Conservation (phyloP, 169 alveolate genomes). For the Sarcocystis neurona region DNA sequence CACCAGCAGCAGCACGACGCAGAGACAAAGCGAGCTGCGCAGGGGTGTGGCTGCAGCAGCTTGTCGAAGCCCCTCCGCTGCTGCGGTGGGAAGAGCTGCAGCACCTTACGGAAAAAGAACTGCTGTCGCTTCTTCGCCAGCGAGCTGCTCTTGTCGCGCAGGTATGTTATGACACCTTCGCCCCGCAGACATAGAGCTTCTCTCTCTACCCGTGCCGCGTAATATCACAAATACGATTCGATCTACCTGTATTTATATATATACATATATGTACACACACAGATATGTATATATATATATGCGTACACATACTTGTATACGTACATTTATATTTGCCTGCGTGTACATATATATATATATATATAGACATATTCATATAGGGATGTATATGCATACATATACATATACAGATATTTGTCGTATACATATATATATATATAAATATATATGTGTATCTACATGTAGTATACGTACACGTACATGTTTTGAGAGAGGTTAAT, state of each 20-base stretch:
- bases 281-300: too few species aligned
- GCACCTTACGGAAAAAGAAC: neutral
- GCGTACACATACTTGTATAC: neutral
- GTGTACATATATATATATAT: neutral
- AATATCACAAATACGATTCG: neutral
- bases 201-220: neutral
- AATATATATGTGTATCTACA: neutral
- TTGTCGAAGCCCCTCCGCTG: too few species aligned
- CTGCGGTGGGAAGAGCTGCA: too few species aligned
- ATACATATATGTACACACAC: neutral
- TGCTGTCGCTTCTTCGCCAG: neutral
- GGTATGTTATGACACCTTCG: neutral
- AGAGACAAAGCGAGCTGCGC: too few species aligned
- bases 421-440: neutral
- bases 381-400: neutral
- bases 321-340: neutral
- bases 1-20: too few species aligned
- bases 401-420: neutral
- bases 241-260: neutral
- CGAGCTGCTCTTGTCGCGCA: neutral
- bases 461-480: neutral
- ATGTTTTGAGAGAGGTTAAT: neutral
- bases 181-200: neutral
- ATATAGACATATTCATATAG: neutral
- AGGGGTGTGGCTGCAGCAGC: too few species aligned